Evolutionary conservation across 2,329 filamentous ascomycete genomes (phyloP).

Genomic region (Xylaria sp.): DNA sequence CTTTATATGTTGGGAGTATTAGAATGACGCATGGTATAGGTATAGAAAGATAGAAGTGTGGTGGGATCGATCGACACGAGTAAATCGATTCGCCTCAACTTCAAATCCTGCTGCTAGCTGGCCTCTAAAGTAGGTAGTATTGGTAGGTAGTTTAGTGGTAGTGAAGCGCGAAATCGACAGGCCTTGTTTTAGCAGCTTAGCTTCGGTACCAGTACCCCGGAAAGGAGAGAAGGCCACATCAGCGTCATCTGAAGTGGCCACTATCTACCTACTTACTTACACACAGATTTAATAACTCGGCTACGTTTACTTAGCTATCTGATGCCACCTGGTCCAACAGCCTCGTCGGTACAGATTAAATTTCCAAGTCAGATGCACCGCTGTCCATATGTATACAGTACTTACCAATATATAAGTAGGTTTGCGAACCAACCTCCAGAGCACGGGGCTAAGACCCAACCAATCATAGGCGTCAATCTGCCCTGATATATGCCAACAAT

Average conservation of each 20-base stretch:
- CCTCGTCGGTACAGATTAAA: neutral
- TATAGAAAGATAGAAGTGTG: neutral
- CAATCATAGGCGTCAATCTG: too few relatives aligned
- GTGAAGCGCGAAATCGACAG: conserved; percentile 1
- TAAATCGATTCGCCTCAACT: conserved; percentile 7
- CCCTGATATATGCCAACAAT: too few relatives aligned
- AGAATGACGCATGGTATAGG: neutral
- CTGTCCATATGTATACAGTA: too few relatives aligned
- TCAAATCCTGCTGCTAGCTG: neutral
- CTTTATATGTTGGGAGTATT: neutral
- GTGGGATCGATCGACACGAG: conserved; percentile 1
- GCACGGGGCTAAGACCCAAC: too few relatives aligned
- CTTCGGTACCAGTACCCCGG: neutral
- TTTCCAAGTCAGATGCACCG: neutral
- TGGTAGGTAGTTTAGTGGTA: neutral
- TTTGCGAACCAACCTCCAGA: too few relatives aligned
- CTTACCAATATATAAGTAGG: too few relatives aligned
- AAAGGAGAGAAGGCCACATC: conserved; percentile 1
- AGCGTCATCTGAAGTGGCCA: neutral
- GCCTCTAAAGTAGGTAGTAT: neutral
- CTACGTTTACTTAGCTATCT: neutral
- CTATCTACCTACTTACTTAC: too few relatives aligned
- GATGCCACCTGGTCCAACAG: neutral
- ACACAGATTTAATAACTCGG: neutral
- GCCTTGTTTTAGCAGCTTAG: neutral